Conservation (phyloP, 2,329 filamentous ascomycete genomes). For the Cytospora chrysosperma region DNA sequence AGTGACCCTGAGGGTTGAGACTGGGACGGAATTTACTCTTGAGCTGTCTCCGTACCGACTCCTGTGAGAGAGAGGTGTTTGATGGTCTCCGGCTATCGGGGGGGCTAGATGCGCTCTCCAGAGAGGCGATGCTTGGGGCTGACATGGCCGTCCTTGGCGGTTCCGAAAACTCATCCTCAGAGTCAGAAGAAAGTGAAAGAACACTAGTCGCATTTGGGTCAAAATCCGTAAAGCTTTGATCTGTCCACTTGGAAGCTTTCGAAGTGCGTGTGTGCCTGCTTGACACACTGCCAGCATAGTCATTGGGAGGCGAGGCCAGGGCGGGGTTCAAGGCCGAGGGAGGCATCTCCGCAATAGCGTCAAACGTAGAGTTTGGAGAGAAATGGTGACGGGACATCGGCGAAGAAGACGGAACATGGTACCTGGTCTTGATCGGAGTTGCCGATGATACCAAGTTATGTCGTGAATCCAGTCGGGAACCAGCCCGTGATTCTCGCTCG, state of each 20-base stretch:
- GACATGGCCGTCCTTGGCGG: constrained; percentile 36
- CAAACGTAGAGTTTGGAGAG: constrained; percentile 28
- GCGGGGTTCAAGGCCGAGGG: constrained; percentile 30
- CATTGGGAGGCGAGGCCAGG: constrained; percentile 34
- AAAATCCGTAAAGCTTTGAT: constrained; percentile 47
- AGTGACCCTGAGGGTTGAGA: constrained; percentile 42
- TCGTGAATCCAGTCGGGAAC: constrained; percentile 2
- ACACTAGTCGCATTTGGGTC: constrained; percentile 57
- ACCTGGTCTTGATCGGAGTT: background rate
- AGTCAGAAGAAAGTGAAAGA: constrained; percentile 57
- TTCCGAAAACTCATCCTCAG: constrained; percentile 46
- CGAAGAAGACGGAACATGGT: constrained; percentile 22
- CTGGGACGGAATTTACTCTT: constrained; percentile 35
- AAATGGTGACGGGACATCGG: constrained; percentile 13
- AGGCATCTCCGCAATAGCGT: constrained; percentile 32
- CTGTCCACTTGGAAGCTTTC: constrained; percentile 50
- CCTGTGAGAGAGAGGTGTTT: constrained; percentile 18
- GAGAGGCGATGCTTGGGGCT: constrained; percentile 31
- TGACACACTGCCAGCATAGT: constrained; percentile 52
- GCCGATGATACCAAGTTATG: constrained; percentile 10
- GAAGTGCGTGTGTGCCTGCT: constrained; percentile 56
- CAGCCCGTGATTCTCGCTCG: background rate
- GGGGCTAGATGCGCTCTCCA: constrained; percentile 26
- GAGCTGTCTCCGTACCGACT: constrained; percentile 15
- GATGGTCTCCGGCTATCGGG: constrained; percentile 21